Base-by-base conservation (phyloP, 345 rosid genomes). In the Brassica napus region DNA sequence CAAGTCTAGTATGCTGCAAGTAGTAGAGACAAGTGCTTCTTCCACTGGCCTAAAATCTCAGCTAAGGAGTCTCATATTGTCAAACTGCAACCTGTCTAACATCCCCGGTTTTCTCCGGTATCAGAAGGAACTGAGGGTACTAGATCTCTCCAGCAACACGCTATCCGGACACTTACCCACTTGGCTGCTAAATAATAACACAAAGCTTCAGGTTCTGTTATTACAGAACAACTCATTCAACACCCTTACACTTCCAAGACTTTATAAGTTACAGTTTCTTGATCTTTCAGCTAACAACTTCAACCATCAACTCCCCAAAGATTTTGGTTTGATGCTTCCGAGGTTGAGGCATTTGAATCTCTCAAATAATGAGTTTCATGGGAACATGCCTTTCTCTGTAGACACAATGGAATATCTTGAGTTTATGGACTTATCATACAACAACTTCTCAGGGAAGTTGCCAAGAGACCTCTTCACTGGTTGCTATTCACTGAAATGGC, bases 361-460 rank as follows among this genome's bases (percentile, higher is more conserved):
- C 70, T 62, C 82, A 21, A 47, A 61, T 18, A 79, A 79, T 62
- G 78, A 30, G 68, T 74, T 79, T 16, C 78, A 68, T 14, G 82
- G 75, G 64, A 74, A 18, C 12, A 12, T 68, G 73, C 82, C 79
- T 3, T 67, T 75, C 69, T 74, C 75, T 10, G 14, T 79, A 6
- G 28, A 66, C 2, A 68, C 2, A 3, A 66, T 79, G 82, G 73
- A 60, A n/a, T 18, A 39, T 8, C 6, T 79, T 16, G 23, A 61
- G 16, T 79, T 73, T 74, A 28, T 79, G 74, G 82, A 79, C 64
- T 34, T 79, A 30, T 58, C 82, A 66, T 23, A 39, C 74, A 79
- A 79, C 47, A 74, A 79, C 14, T 60, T 74, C 65, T 79, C 71
- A 14, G 82, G 79, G 11, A 49, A 67, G 11, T 59, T 74, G 1